phyloP scores from a whole-genome alignment of 208 protist species.

The Acanthamoeba quina region DNA sequence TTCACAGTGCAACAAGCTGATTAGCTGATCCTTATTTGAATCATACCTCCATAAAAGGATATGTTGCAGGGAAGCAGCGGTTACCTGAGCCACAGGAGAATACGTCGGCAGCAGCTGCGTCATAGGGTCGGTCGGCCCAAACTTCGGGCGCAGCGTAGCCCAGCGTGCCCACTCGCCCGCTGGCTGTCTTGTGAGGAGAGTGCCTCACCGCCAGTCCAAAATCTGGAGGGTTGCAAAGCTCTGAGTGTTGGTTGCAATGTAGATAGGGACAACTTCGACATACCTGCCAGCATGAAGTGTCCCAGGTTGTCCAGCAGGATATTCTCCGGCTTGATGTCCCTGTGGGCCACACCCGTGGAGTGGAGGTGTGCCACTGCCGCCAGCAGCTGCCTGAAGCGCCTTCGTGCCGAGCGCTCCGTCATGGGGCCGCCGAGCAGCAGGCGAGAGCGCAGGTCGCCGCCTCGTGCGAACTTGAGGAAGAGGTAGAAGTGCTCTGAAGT shows the following conservation, averaged over 20 bases:
- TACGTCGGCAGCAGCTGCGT: neutral
- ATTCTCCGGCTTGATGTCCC: slow-evolving; percentile 64
- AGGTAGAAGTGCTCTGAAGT: slow-evolving; percentile 12
- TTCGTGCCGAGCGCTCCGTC: neutral
- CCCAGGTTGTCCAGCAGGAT: neutral
- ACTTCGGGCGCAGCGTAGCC: slow-evolving; percentile 28
- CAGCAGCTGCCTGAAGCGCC: slow-evolving; percentile 18
- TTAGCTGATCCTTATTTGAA: too few relatives aligned
- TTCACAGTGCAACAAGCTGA: too few relatives aligned
- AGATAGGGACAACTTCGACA: too few relatives aligned
- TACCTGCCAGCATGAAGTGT: neutral
- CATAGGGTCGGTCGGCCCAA: neutral
- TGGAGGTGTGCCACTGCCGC: neutral
- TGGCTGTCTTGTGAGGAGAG: neutral
- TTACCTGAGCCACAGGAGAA: slow-evolving; percentile 22
- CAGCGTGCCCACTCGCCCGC: neutral
- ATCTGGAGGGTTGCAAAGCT: too few relatives aligned
- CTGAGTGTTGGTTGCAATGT: too few relatives aligned
- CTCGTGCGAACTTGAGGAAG: neutral
- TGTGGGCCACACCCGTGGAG: neutral
- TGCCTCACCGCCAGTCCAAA: neutral
- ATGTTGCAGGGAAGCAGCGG: neutral
- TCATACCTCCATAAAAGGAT: too few relatives aligned
- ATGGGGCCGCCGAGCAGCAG: neutral
- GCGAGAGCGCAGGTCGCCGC: slow-evolving; percentile 3